phyloP scores from a whole-genome alignment of 805 yeast species.

The Yamadazyma takamatsuzukensis region DNA sequence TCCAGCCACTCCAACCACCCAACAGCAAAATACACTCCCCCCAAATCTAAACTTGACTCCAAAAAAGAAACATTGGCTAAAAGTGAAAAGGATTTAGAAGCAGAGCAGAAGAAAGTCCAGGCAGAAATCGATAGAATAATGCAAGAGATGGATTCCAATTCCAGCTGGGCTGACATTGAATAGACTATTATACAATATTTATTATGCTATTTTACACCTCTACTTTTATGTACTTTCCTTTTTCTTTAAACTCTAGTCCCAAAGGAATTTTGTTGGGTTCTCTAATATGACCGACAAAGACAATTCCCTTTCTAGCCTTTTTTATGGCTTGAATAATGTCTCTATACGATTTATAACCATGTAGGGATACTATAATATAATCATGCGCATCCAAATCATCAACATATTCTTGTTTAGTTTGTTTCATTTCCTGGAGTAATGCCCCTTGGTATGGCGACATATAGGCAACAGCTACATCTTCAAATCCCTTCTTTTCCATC shows the following conservation, averaged over 20 bases:
- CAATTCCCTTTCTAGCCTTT: slow-evolving; percentile 4
- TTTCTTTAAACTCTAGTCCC: slow-evolving; percentile 1
- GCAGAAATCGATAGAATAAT: slow-evolving; percentile 11
- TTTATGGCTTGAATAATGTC: slow-evolving; percentile 9
- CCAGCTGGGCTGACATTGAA: slow-evolving; percentile 14
- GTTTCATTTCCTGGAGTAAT: slow-evolving; percentile 7
- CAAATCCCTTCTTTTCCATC: neutral
- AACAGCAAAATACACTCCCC: slow-evolving; percentile 1
- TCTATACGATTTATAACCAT: slow-evolving; percentile 4
- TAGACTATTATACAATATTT: slow-evolving; percentile 4
- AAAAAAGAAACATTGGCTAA: slow-evolving; percentile 6
- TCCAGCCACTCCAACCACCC: slow-evolving; percentile 1
- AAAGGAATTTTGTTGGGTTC: slow-evolving; percentile 1
- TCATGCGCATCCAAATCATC: slow-evolving; percentile 4
- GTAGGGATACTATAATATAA: slow-evolving; percentile 8
- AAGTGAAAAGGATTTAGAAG: slow-evolving; percentile 7
- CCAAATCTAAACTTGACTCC: slow-evolving; percentile 5
- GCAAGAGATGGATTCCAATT: slow-evolving; percentile 12
- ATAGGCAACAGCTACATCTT: slow-evolving; percentile 6
- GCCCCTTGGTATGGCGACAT: slow-evolving; percentile 10
- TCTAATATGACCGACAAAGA: slow-evolving; percentile 6
- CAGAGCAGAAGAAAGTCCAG: slow-evolving; percentile 6
- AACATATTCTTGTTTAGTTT: neutral
- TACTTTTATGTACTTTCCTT: slow-evolving; percentile 1
- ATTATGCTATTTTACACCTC: neutral